Conservation (phyloP, 2,329 filamentous ascomycete genomes). For the Aspergillus spinulosporus region DNA sequence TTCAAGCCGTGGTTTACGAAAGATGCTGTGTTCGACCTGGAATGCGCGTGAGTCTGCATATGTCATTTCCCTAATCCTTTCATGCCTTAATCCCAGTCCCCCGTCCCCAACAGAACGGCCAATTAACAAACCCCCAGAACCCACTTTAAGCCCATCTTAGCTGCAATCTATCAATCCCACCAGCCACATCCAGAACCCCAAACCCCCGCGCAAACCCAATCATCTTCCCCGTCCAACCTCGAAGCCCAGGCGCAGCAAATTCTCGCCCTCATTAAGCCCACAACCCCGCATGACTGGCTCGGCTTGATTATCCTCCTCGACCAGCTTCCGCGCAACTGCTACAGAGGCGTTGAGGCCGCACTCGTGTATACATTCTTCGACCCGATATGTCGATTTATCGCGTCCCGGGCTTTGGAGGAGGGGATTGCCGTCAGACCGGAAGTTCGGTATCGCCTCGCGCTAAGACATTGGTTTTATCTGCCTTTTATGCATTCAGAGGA, state of each 20-base stretch:
- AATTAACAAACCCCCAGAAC: background rate
- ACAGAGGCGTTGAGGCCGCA: constrained; percentile 50
- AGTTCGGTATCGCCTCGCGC: constrained; percentile 38
- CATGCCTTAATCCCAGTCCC: background rate
- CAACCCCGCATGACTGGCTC: constrained; percentile 35
- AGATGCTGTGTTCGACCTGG: constrained; percentile 4
- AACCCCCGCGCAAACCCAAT: background rate
- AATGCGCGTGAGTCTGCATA: constrained; percentile 8
- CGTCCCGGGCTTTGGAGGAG: constrained; percentile 38
- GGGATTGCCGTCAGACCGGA: constrained; percentile 30
- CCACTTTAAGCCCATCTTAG: constrained; percentile 7
- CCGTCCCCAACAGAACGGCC: no score
- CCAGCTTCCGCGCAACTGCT: constrained; percentile 63
- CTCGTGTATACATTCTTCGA: constrained; percentile 60
- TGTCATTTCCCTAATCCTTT: background rate
- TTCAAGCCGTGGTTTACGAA: constrained; percentile 10
- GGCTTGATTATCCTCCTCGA: constrained; percentile 60
- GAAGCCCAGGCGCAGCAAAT: constrained; percentile 1
- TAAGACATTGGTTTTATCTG: constrained; percentile 59
- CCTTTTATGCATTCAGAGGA: constrained; percentile 56
- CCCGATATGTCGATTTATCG: constrained; percentile 52
- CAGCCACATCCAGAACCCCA: background rate
- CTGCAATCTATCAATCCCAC: constrained; percentile 2
- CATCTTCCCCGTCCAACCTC: background rate
- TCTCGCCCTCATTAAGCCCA: background rate